Percentiles rank a stretch among this genome's conserved stretches.
phyloP scores from a whole-genome alignment of 108 stramenopile species.

The Nitzschia inconspicua region DNA sequence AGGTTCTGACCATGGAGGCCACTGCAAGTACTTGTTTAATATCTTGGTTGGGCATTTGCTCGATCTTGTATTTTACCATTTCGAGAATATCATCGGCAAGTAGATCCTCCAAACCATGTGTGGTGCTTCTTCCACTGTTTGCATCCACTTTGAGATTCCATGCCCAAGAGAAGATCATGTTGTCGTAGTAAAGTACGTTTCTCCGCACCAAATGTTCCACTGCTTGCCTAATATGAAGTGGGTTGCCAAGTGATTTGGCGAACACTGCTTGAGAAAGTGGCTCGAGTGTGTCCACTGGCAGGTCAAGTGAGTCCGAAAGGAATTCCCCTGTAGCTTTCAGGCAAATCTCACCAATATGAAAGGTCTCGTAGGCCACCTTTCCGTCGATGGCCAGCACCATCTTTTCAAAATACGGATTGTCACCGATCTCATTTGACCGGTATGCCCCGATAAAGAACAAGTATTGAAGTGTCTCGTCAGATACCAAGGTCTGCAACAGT shows the following conservation, averaged over 20 bases:
- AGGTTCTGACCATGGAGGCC: too few relatives aligned
- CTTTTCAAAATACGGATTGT: too few relatives aligned
- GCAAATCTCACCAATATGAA: too few relatives aligned
- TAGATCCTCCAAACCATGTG: conserved; percentile 13
- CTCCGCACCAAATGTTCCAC: conserved; percentile 37
- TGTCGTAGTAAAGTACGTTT: conserved; percentile 31
- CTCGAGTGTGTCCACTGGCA: not conserved
- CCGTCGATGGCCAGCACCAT: too few relatives aligned
- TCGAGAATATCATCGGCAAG: conserved; percentile 30
- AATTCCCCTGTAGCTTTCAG: too few relatives aligned
- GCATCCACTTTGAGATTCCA: too few relatives aligned
- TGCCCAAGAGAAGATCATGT: conserved; percentile 29
- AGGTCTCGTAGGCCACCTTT: too few relatives aligned
- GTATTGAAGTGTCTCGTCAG: conserved; percentile 4
- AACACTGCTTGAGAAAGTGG: conserved; percentile 25
- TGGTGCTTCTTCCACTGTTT: too few relatives aligned
- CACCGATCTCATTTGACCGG: conserved; percentile 27
- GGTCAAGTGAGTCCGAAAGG: conserved; percentile 4
- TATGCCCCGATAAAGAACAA: conserved; percentile 27
- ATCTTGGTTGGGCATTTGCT: too few relatives aligned
- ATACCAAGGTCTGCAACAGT: conserved; percentile 1
- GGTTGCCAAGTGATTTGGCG: conserved; percentile 33
- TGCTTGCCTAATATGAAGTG: conserved; percentile 24
- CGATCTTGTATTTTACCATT: conserved; percentile 30
- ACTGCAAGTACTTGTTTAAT: too few relatives aligned